Evolutionary conservation across 2,329 filamentous ascomycete species (phyloP).

Genomic region (Pseudogymnoascus sp.): DNA sequence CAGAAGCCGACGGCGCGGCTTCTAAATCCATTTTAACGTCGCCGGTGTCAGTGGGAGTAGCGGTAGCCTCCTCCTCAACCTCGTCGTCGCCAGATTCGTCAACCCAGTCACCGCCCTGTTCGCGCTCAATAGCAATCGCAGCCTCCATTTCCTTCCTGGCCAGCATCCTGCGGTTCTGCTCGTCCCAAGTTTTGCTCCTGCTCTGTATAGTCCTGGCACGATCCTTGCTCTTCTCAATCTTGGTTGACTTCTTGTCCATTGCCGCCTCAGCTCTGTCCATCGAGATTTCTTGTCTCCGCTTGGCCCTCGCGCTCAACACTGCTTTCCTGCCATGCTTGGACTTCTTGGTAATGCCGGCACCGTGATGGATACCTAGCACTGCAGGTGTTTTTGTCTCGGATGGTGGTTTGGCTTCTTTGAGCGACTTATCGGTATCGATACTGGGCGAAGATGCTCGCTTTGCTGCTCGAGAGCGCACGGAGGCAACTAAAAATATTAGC

Average conservation of each 20-base stretch:
- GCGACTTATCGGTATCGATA: constrained; percentile 65
- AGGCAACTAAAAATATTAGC: constrained; percentile 35
- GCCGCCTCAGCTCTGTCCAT: constrained; percentile 55
- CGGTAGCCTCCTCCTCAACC: background rate
- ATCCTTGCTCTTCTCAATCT: constrained; percentile 49
- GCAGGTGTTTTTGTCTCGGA: constrained; percentile 50
- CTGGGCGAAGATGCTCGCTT: constrained; percentile 65
- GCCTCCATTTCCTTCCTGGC: constrained; percentile 23
- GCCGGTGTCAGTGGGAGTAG: background rate
- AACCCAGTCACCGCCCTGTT: constrained; percentile 4
- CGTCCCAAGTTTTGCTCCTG: constrained; percentile 51
- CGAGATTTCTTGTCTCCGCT: constrained; percentile 49
- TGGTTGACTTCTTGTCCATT: constrained; percentile 50
- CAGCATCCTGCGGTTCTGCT: constrained; percentile 43
- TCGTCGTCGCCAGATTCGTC: constrained; percentile 7
- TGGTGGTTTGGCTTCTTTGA: constrained; percentile 53
- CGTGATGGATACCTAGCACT: constrained; percentile 62
- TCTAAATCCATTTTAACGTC: constrained; percentile 1
- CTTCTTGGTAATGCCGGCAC: constrained; percentile 63
- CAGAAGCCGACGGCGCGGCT: background rate
- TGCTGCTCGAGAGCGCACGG: constrained; percentile 67
- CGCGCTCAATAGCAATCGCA: background rate
- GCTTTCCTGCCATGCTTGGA: constrained; percentile 49
- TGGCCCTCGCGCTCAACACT: constrained; percentile 49
- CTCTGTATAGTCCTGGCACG: constrained; percentile 42